A percentile compares a stretch with the other conserved stretches of the same genome.
Conservation (phyloP, 192 early-diverging fungal species). For the Backusella circina region DNA sequence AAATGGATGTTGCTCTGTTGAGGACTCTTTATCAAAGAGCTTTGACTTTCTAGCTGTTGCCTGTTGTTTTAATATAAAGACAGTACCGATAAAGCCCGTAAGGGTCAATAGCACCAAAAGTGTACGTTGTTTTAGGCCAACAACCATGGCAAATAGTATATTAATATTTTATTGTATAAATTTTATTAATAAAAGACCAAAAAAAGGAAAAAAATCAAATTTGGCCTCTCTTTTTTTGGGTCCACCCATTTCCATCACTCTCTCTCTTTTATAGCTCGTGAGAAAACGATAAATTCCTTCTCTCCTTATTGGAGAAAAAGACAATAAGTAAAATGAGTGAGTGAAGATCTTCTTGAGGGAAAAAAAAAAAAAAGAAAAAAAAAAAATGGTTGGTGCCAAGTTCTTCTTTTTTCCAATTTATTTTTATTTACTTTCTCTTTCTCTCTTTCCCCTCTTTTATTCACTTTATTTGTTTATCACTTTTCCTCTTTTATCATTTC, state of each 20-base stretch:
- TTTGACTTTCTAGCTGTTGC: background rate
- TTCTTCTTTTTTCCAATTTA: constrained; percentile 6
- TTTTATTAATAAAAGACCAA: background rate
- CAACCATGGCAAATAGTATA: background rate
- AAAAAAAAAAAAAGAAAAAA: background rate
- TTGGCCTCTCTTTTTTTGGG: background rate
- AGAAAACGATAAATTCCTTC: background rate
- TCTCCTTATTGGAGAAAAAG: background rate
- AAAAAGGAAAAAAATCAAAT: background rate
- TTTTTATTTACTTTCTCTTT: background rate
- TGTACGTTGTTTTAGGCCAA: background rate
- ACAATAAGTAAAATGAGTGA: background rate
- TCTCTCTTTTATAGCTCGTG: background rate
- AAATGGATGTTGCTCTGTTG: no score
- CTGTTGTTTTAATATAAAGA: background rate
- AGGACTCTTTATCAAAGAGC: background rate
- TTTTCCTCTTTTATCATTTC: background rate
- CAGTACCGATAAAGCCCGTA: background rate
- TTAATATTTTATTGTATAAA: no score
- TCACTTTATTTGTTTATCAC: background rate
- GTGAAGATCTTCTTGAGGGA: background rate
- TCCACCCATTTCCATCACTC: background rate
- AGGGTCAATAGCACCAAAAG: background rate
- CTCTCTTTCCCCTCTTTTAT: background rate
- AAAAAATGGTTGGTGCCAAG: background rate